A percentile compares a stretch with the other conserved stretches of the same genome.
Conservation (phyloP, 1,284 basidiomycete genomes). For the Sanghuangporus sanghuang region DNA sequence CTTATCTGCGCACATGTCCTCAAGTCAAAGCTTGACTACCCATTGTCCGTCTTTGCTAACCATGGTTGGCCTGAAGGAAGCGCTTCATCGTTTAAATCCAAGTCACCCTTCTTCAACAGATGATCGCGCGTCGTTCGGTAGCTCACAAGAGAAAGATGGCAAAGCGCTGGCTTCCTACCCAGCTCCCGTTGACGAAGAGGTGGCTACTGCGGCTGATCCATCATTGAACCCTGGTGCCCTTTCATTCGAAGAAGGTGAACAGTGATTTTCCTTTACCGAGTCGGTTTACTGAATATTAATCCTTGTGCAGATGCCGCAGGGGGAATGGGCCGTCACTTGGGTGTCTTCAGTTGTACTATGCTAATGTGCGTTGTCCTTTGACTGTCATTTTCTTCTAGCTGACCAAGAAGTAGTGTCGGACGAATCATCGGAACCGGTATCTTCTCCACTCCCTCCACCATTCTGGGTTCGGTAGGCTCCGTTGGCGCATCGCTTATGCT, state of each 20-base stretch:
- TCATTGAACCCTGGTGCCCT: slow-evolving; percentile 24
- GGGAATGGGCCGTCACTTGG: slow-evolving; percentile 47
- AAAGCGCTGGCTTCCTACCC: not conserved
- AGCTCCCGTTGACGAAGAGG: not conserved
- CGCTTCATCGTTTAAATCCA: not conserved
- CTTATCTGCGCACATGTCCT: not conserved
- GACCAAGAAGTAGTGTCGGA: slow-evolving; percentile 34
- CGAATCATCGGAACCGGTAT: slow-evolving; percentile 58
- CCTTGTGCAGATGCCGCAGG: slow-evolving; percentile 35
- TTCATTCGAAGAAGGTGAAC: slow-evolving; percentile 27
- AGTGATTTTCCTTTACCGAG: not conserved
- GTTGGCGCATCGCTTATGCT: slow-evolving; percentile 51
- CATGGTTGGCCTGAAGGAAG: slow-evolving; percentile 3
- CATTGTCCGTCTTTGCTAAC: not conserved
- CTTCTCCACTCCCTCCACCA: slow-evolving; percentile 58
- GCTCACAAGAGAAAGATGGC: slow-evolving; percentile 5
- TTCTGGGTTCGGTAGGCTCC: slow-evolving; percentile 43
- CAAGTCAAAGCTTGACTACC: not conserved
- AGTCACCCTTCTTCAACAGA: not conserved
- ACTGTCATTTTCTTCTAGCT: not conserved
- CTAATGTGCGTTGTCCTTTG: slow-evolving; percentile 27
- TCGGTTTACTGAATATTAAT: not conserved
- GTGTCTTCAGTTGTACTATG: slow-evolving; percentile 44
- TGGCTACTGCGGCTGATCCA: slow-evolving; percentile 4
- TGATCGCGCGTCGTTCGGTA: not conserved